phyloP scores from a whole-genome alignment of 805 yeast genomes.

The Kuraishia cidri region DNA sequence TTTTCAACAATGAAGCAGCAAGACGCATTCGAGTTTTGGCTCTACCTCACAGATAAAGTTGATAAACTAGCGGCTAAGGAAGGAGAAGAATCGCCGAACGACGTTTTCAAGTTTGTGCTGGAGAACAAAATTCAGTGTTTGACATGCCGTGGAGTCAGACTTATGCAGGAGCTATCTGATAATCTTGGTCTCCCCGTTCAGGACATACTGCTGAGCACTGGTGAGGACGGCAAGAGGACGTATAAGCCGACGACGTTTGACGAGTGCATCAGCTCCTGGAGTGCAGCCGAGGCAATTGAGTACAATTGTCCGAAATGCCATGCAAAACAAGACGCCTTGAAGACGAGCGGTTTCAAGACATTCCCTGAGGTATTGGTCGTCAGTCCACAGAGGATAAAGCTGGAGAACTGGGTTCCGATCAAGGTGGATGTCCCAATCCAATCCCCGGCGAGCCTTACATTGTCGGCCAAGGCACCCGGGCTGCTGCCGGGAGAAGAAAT shows the following conservation, averaged over 20 bases:
- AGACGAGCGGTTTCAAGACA: constrained; percentile 41
- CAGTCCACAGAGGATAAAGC: constrained; percentile 69
- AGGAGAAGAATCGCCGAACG: constrained; percentile 32
- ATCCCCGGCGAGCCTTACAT: constrained; percentile 27
- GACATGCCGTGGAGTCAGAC: constrained; percentile 51
- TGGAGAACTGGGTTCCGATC: constrained; percentile 85
- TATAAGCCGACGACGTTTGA: constrained; percentile 41
- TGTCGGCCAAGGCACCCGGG: constrained; percentile 32
- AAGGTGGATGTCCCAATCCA: constrained; percentile 70
- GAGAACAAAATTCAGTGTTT: constrained; percentile 55
- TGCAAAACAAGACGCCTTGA: constrained; percentile 22
- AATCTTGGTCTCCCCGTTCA: constrained; percentile 53
- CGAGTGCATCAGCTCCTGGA: constrained; percentile 36
- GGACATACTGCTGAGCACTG: constrained; percentile 25
- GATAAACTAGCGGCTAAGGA: constrained; percentile 32
- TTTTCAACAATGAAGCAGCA: constrained; percentile 86
- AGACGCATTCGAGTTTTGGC: constrained; percentile 88
- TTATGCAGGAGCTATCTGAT: constrained; percentile 49
- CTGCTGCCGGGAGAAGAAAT: constrained; percentile 28
- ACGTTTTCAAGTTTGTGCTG: constrained; percentile 52
- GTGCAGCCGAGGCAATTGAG: constrained; percentile 47
- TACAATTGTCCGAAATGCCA: constrained; percentile 54
- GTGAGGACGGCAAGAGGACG: constrained; percentile 32
- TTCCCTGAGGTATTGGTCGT: constrained; percentile 67
- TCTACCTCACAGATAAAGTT: constrained; percentile 54